Percentiles rank a stretch among this genome's conserved stretches.
These are phyloP conservation scores for Cajanus cajan DNA, from an alignment of 306 rosid species.

Conservation along the genomic window DNA sequence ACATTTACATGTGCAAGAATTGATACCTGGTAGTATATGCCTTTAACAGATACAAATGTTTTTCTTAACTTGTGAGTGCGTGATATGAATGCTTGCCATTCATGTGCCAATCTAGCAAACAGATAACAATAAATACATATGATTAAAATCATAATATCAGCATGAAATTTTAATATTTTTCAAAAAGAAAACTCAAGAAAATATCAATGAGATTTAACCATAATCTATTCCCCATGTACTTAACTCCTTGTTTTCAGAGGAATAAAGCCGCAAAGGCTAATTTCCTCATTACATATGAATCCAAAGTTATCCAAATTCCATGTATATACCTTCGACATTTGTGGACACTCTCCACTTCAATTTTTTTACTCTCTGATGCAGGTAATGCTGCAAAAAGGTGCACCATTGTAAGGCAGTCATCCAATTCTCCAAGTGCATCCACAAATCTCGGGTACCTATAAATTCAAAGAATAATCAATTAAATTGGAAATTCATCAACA, in stretches of 20 bases:
- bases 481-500: neutral
- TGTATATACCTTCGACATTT: constrained; percentile 68
- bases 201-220: neutral
- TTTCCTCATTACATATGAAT: neutral
- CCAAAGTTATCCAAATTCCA: neutral
- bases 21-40: constrained; percentile 88
- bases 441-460: constrained; percentile 82
- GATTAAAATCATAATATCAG: neutral
- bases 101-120: constrained; percentile 72
- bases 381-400: constrained; percentile 95
- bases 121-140: constrained; percentile 4
- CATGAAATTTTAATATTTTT: neutral
- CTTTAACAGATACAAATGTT: constrained; percentile 86
- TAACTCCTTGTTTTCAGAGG: neutral
- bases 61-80: constrained; percentile 79
- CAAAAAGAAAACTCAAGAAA: neutral
- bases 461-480: constrained; percentile 6
- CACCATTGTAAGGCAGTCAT: constrained; percentile 87
- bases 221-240: neutral
- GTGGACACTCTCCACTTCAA: constrained; percentile 68
- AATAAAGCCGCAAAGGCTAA: neutral
- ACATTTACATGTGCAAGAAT: neutral
- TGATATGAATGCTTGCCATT: constrained; percentile 88
- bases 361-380: constrained; percentile 60
- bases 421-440: constrained; percentile 91